phyloP scores from a whole-genome alignment of 2,329 filamentous ascomycete genomes.

The Fusarium begoniae region DNA sequence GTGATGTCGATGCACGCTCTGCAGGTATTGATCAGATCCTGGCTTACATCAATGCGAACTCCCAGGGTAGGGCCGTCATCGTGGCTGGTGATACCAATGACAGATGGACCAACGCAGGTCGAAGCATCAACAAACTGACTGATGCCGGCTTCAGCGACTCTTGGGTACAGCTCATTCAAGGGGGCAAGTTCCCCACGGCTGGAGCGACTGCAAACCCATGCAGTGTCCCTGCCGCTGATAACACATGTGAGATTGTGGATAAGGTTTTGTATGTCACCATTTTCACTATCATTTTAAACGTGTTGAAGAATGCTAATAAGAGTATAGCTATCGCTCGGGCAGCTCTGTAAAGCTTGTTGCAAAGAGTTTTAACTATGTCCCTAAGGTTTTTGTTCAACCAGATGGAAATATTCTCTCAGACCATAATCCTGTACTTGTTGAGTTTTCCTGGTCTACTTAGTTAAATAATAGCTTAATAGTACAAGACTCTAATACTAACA shows the following conservation, averaged over 20 bases:
- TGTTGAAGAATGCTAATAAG: not conserved
- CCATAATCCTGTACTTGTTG: conserved; percentile 71
- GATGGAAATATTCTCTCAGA: conserved; percentile 68
- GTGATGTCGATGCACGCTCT: conserved; percentile 64
- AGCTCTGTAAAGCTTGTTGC: conserved; percentile 57
- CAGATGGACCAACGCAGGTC: conserved; percentile 62
- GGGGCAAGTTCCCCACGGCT: conserved; percentile 55
- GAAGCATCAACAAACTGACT: conserved; percentile 59
- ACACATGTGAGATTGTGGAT: conserved; percentile 72
- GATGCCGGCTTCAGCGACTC: conserved; percentile 64
- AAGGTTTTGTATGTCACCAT: conserved; percentile 60
- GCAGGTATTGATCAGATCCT: conserved; percentile 68
- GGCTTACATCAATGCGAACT: conserved; percentile 64
- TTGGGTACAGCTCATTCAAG: conserved; percentile 66
- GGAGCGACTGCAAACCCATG: conserved; percentile 56
- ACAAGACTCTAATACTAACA: rapidly evolving
- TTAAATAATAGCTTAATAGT: too few species aligned
- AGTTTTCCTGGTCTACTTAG: conserved; percentile 50
- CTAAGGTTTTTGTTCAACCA: conserved; percentile 63
- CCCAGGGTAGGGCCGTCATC: conserved; percentile 68
- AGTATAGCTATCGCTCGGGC: conserved; percentile 58
- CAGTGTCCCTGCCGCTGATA: conserved; percentile 63
- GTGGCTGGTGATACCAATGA: conserved; percentile 73
- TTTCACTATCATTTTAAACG: too few species aligned
- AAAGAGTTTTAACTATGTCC: conserved; percentile 63